Base-by-base conservation (phyloP, 495 filamentous ascomycete genomes). In the Aspergillus asperescens region DNA sequence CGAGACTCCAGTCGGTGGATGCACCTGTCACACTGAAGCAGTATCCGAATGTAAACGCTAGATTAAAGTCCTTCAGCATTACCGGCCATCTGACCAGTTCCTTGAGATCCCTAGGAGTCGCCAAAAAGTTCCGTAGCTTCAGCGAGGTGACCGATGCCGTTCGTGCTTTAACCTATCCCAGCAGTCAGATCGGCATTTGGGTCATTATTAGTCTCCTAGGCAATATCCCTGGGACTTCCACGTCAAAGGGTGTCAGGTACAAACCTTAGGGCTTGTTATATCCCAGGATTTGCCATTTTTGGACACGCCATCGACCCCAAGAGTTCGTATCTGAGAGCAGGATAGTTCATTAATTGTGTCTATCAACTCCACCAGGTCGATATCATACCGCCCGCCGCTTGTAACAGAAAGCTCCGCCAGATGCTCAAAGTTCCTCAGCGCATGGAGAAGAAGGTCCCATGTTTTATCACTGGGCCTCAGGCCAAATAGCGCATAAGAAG, bases 221-320 rank as follows among this genome's bases (percentile, higher is more conserved):
- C n/a, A n/a, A n/a, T n/a, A n/a, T n/a, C n/a, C n/a, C n/a, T n/a
- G n/a, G n/a, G n/a, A n/a, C n/a, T n/a, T n/a, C n/a, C n/a, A n/a
- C n/a, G n/a, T n/a, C n/a, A n/a, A n/a, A n/a, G n/a, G n/a, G n/a
- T n/a, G n/a, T n/a, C n/a, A n/a, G n/a, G n/a, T n/a, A n/a, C n/a
- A n/a, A n/a, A n/a, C n/a, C n/a, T n/a, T n/a, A n/a, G n/a, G n/a
- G n/a, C n/a, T n/a, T n/a, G n/a, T n/a, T n/a, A n/a, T n/a, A n/a
- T n/a, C n/a, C n/a, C n/a, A n/a, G n/a, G n/a, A n/a, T 13, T 27
- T 9, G 9, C 1, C 7, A 29, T 3, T n/a, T n/a, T n/a, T n/a
- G 39, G 41, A 28, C 41, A 45, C 41, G 1, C 44, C 27, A 34
- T 47, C 4, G n/a, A 47, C 8, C 44, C 7, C 44, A 34, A 48